phyloP scores from a whole-genome alignment of 1,139 yeast species.

The Kodamaea fungicola region DNA sequence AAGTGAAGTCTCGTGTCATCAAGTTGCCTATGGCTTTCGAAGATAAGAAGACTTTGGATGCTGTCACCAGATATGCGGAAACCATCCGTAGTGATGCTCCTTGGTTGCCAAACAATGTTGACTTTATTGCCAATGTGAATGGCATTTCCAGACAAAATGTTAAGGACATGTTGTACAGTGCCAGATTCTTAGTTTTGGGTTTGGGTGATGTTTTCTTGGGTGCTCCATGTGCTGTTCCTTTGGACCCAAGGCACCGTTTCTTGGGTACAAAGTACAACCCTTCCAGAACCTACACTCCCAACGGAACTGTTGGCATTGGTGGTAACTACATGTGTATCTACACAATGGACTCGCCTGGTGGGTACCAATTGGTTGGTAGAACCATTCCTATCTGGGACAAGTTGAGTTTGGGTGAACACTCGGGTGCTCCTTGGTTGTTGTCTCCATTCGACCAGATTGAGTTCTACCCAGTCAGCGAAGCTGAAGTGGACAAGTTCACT shows the following conservation, averaged over 20 bases:
- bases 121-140: constrained; percentile 85
- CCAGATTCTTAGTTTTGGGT: constrained; percentile 88
- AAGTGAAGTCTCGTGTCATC: constrained; percentile 75
- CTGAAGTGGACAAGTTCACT: constrained; percentile 65
- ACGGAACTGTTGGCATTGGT: constrained; percentile 96
- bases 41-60: constrained; percentile 81
- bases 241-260: constrained; percentile 92
- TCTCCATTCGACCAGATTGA: constrained; percentile 92
- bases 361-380: constrained; percentile 93
- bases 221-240: constrained; percentile 97
- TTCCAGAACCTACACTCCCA: constrained; percentile 91
- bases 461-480: constrained; percentile 87
- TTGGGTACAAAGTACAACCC: constrained; percentile 95
- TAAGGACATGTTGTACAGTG: constrained; percentile 78
- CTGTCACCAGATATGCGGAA: constrained; percentile 87
- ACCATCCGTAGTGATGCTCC: constrained; percentile 93
- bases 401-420: constrained; percentile 68
- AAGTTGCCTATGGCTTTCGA: constrained; percentile 96
- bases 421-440: constrained; percentile 79
- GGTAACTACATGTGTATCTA: constrained; percentile 98
- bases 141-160: constrained; percentile 75
- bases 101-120: constrained; percentile 97
- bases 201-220: constrained; percentile 97
- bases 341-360: constrained; percentile 98
- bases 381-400: constrained; percentile 98